Evolutionary conservation across 768 basidiomycete genomes (phyloP), one percentile per base, ranked within the genome.

Genomic region (Arthromyces matolae): DNA sequence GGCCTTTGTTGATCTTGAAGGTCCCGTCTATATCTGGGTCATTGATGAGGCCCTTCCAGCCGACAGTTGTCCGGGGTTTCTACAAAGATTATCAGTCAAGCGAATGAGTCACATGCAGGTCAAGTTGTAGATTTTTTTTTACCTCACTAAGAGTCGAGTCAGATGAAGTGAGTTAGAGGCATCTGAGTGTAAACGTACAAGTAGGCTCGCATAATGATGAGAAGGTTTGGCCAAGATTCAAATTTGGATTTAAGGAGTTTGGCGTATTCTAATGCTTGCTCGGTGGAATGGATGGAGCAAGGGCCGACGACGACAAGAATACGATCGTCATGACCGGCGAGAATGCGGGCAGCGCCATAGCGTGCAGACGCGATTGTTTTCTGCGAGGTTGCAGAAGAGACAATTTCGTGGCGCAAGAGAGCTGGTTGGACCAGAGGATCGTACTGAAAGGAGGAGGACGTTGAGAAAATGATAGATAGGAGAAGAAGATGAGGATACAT

Each of bases 51-150:
- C 95, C 96, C 71, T 99, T 97, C 90, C 90, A 97, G 57, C 94
- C 94, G 39, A 97, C 93, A 2, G 93, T 98, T 23, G 95, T 98
- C 48, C 95, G 80, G 0, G 93, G 96, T 83, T 97, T 95, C 81
- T 95, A 64, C 53, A 49, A 36, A 34, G 46, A 22, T 38, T 35
- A 35, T 58, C 25, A 50, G 56, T 46, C 8, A 53, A 20, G 31
- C 41, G 45, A 40, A 42, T 16, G 47, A 14, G 35, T 29, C 8
- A 28, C 14, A 8, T 13, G 38, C 27, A 16, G 5, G 4, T 35
- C 1, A 10, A 18, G 1, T 3, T 6, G 10, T 12, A 23, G 25
- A 4, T 46, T n/a, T n/a, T n/a, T n/a, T n/a, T 57, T 34, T 45
- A 71, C 60, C 68, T 73, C 68, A 54, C 70, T 75, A 52, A 14